These are phyloP conservation scores for Pseudogymnoascus sp. DNA, from an alignment of 2,329 filamentous ascomycete species.

Conservation along the genomic window DNA sequence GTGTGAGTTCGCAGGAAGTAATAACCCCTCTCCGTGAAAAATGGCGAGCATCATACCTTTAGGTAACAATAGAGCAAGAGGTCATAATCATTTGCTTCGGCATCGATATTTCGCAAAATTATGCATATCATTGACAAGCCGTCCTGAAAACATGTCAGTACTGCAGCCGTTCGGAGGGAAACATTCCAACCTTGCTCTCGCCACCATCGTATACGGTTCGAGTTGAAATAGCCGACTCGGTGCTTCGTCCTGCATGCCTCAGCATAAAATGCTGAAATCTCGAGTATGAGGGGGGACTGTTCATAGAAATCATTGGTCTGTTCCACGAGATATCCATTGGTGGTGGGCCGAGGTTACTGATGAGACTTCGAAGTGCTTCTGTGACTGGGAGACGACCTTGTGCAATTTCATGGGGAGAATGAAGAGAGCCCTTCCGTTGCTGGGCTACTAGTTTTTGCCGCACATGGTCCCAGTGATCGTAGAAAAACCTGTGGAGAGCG, in stretches of 20 bases:
- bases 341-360: slow-evolving; percentile 58
- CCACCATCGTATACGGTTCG: slow-evolving; percentile 63
- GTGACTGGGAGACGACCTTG: slow-evolving; percentile 48
- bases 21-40: not conserved
- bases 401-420: slow-evolving; percentile 44
- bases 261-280: slow-evolving; percentile 68
- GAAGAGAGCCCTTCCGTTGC: slow-evolving; percentile 48
- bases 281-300: slow-evolving; percentile 56
- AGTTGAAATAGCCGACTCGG: slow-evolving; percentile 55
- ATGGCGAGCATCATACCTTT: slow-evolving; percentile 40
- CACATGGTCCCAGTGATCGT: slow-evolving; percentile 65
- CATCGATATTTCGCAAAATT: slow-evolving; percentile 59
- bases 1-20: slow-evolving; percentile 9
- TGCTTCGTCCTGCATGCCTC: slow-evolving; percentile 56
- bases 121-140: slow-evolving; percentile 61
- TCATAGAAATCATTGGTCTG: slow-evolving; percentile 54
- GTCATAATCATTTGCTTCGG: slow-evolving; percentile 57
- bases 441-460: slow-evolving; percentile 54
- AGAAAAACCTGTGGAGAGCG: slow-evolving; percentile 58
- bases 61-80: slow-evolving; percentile 59
- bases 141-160: slow-evolving; percentile 37
- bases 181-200: slow-evolving; percentile 49
- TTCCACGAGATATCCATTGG: slow-evolving; percentile 64
- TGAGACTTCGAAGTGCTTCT: slow-evolving; percentile 52
- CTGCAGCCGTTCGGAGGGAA: too few species aligned